Evolutionary conservation across 73 alveolate genomes (phyloP).

Genomic region (Symbiodinium natans): DNA sequence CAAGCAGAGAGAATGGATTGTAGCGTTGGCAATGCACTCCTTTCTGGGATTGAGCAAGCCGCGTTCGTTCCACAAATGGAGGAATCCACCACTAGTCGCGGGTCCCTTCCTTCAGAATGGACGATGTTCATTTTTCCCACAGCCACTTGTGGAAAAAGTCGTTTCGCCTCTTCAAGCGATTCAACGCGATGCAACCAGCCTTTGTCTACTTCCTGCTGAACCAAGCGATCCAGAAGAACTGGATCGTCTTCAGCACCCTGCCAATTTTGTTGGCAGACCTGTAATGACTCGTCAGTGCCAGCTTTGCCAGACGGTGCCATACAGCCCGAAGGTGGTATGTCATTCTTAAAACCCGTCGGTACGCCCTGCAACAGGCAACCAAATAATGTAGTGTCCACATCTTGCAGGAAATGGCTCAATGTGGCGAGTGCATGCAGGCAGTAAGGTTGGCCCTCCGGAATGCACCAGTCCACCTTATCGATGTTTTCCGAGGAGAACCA

Average conservation of each 20-base stretch:
- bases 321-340: neutral
- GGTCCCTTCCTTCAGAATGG: neutral
- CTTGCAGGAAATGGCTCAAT: neutral
- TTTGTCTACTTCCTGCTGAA: neutral
- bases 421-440: neutral
- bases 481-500: neutral
- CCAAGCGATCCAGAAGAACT: neutral
- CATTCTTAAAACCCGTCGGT: neutral
- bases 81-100: neutral
- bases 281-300: neutral
- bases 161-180: neutral
- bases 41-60: neutral
- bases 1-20: neutral
- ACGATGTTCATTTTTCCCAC: neutral
- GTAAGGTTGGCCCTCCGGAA: neutral
- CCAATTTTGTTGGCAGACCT: neutral
- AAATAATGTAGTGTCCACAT: neutral
- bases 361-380: neutral
- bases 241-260: neutral
- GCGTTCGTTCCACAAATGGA: neutral
- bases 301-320: neutral
- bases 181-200: neutral
- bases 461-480: neutral
- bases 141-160: neutral
- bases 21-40: neutral